A percentile compares a stretch with the other conserved stretches of the same genome.
These are phyloP conservation scores for Beauveria pseudobassiana DNA, from an alignment of 2,329 filamentous ascomycete genomes.

Conservation along the genomic window DNA sequence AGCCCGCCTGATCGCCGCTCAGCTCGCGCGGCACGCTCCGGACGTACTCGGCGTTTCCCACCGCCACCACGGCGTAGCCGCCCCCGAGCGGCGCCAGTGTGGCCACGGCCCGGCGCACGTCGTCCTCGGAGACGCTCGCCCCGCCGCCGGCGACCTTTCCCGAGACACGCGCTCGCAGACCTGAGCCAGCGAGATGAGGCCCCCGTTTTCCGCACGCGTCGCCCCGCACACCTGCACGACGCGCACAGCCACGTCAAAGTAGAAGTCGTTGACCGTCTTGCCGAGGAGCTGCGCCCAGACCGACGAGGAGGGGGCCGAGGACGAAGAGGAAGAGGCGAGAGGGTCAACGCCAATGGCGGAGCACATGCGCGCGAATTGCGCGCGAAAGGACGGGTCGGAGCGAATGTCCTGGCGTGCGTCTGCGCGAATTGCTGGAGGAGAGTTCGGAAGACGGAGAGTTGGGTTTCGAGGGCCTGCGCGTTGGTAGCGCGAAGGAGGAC, in stretches of 20 bases:
- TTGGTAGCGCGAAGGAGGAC: slow-evolving; percentile 78
- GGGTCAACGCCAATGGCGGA: slow-evolving; percentile 94
- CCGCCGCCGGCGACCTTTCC: slow-evolving; percentile 60
- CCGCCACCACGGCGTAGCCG: slow-evolving; percentile 75
- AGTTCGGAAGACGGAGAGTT: slow-evolving; percentile 92
- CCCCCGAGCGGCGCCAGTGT: slow-evolving; percentile 82
- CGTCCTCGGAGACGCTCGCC: slow-evolving; percentile 78
- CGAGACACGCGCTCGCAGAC: slow-evolving; percentile 68
- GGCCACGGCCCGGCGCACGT: slow-evolving; percentile 81
- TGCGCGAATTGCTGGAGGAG: slow-evolving; percentile 91
- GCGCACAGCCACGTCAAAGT: slow-evolving; percentile 93
- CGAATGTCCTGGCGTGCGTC: slow-evolving; percentile 92
- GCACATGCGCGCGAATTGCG: slow-evolving; percentile 98
- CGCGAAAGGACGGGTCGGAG: slow-evolving; percentile 87
- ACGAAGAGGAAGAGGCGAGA: slow-evolving; percentile 52
- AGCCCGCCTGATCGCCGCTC: slow-evolving; percentile 86
- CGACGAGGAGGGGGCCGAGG: slow-evolving; percentile 38
- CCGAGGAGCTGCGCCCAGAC: slow-evolving; percentile 93
- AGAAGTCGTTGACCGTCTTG: slow-evolving; percentile 92
- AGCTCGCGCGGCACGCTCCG: slow-evolving; percentile 91
- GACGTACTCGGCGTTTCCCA: slow-evolving; percentile 81
- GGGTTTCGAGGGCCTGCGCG: slow-evolving; percentile 78
- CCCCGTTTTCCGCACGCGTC: slow-evolving; percentile 85
- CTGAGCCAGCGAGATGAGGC: slow-evolving; percentile 77
- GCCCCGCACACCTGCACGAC: slow-evolving; percentile 88